Evolutionary conservation across 441 rosid species (phyloP).

Genomic region (Macaranga tanarius): DNA sequence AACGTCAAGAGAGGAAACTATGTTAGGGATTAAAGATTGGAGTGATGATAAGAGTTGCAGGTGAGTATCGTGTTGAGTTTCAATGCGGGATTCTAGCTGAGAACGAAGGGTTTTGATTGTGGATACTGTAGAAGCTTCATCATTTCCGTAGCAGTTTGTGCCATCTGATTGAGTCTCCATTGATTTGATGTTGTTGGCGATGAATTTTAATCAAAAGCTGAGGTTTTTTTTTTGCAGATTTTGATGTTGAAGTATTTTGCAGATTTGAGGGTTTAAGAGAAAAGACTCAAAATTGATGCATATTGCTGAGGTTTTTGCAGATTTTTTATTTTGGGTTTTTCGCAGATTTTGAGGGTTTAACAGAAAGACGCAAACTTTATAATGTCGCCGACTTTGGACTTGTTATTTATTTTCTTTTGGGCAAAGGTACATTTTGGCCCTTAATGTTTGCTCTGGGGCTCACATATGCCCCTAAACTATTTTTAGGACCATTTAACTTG

Average conservation of each 20-base stretch:
- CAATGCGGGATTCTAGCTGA: slow-evolving; percentile 72
- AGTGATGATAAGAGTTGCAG: slow-evolving; percentile 74
- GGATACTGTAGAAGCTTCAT: slow-evolving; percentile 34
- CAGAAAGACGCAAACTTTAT: too few species aligned
- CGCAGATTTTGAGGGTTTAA: too few species aligned
- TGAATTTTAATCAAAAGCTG: background rate
- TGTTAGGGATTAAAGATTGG: slow-evolving; percentile 60
- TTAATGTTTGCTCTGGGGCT: too few species aligned
- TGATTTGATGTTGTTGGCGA: background rate
- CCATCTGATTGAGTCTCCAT: slow-evolving; percentile 57
- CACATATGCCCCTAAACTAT: too few species aligned
- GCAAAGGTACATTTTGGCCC: too few species aligned
- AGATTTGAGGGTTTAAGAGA: background rate
- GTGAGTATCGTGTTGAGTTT: slow-evolving; percentile 57
- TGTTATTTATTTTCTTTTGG: too few species aligned
- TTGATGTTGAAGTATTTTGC: too few species aligned
- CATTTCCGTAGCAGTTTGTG: slow-evolving; percentile 18
- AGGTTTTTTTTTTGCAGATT: slow-evolving; percentile 2
- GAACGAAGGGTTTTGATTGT: slow-evolving; percentile 57
- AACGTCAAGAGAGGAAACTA: slow-evolving; percentile 75
- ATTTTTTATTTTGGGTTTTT: too few species aligned
- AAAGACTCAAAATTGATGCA: background rate
- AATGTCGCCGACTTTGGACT: too few species aligned
- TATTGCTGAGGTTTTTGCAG: too few species aligned
- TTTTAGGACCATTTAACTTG: too few species aligned